A percentile compares a stretch with the other conserved stretches of the same genome.
These are phyloP conservation scores for Microglena sp. DNA, from an alignment of 139 green algal species.

Conservation along the genomic window DNA sequence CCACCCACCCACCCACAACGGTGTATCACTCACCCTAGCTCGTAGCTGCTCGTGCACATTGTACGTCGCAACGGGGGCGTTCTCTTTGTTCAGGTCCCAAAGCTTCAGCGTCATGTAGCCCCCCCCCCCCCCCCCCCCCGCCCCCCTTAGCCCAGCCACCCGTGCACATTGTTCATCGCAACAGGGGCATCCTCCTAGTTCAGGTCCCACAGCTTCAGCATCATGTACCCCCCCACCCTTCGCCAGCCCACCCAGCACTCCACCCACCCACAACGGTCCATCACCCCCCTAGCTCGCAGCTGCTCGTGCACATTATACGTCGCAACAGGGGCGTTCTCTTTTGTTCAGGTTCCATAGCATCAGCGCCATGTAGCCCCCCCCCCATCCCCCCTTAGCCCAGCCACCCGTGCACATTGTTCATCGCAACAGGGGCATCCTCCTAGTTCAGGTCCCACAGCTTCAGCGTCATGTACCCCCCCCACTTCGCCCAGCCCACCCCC, in stretches of 20 bases:
- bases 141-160: no score
- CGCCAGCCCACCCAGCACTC: background rate
- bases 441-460: conserved; percentile 98
- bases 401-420: conserved; percentile 86
- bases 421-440: conserved; percentile 65
- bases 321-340: conserved; percentile 71
- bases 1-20: no score
- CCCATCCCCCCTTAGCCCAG: background rate
- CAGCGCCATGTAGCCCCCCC: no score
- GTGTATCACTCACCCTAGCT: conserved; percentile 47
- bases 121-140: no score
- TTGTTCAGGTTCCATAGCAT: conserved; percentile 93
- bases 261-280: background rate
- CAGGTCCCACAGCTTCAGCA: conserved; percentile 95
- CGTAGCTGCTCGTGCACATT: conserved; percentile 89
- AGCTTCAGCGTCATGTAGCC: conserved; percentile 30
- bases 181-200: conserved; percentile 68
- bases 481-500: no score
- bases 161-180: conserved; percentile 78
- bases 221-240: conserved; percentile 99
- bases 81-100: conserved; percentile 92
- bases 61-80: conserved; percentile 68
- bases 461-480: conserved; percentile 96
- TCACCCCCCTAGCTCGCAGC: conserved; percentile 50
- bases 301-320: conserved; percentile 88